Evolutionary conservation across 306 rosid genomes (phyloP), one percentile per base, ranked within the genome.

Genomic region (Fragaria nilgerrensis): DNA sequence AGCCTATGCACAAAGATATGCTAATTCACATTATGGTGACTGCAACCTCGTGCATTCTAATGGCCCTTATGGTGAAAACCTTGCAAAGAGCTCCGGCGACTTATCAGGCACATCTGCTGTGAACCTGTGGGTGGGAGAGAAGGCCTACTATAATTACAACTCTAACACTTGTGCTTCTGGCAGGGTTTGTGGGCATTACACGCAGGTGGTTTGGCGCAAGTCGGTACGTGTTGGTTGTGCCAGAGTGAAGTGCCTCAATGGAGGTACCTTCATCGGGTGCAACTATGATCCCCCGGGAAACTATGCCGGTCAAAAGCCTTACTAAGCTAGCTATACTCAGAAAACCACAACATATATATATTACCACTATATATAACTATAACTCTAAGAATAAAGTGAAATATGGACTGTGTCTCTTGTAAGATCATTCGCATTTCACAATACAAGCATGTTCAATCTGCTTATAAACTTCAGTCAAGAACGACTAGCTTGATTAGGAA

Each of bases 231-330:
- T 76, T 10, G 80, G 74, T 0, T 76, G 80, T 53, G 74, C 74
- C 0, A 76, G 41, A 69, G 80, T 76, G 25, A 50, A 6, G 36
- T 88, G 91, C 44, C 2, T 72, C n/a, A 76, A 72, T 49, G 86
- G 85, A 0, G 85, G 90, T 36, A 86, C 88, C 8, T 79, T 89
- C 67, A 83, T 89, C 9, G 50, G 65, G 9, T 91, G 93, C 82
- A 89, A 89, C 79, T 89, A 91, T 82, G 88, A 78, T 72, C 93
- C 96, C 15, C 87, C 39, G 0, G 90, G 96, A 44, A 89, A 89
- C 61, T 27, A 4, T 20, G 11, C 1, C 36, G 88, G 82, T 0
- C 84, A 85, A 52, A 55, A 29, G 13, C 93, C 96, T 70, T 90
- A 67, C 37, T 81, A 66, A 17, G 20, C 25, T 49, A 50, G 22